Evolutionary conservation across 768 basidiomycete species (phyloP), one percentile per base, ranked within the genome.

Genomic region (Psilocybe sp.): DNA sequence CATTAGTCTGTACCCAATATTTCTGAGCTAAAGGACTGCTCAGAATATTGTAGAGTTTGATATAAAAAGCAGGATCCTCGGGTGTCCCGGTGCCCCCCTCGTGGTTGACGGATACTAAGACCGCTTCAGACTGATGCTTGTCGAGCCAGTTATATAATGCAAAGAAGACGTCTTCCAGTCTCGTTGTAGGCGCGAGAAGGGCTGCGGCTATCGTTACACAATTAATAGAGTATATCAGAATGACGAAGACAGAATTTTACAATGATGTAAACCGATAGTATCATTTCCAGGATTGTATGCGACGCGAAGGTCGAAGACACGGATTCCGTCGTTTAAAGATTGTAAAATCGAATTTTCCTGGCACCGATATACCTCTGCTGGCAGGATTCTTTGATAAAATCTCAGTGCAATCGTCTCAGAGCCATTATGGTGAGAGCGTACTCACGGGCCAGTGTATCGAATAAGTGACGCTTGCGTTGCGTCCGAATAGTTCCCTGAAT

Each of bases 131-230:
- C 1, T 76, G 75, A 48, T 81, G 77, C 16, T 69, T 63, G 50
- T 78, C 69, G 13, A 81, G 69, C 77, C 78, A 81, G 36, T 62
- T 63, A 57, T 81, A 80, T 10, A 78, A 59, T 5, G 75, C 78
- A 44, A 76, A 79, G 36, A 79, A 68, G 1, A 80, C 74, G 45
- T 81, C 79, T 47, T 76, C 72, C 31, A 80, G 55, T 1, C 66
- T 69, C 1, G 79, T 78, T 1, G 72, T 73, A 5, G 73, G 71
- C 28, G 69, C 70, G 19, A 79, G 62, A 3, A 79, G 65, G 2
- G 76, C 75, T 44, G 57, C 46, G 12, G 70, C 74, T 75, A 32
- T 16, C 39, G 1, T 38, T 18, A 38, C 13, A 44, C 10, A 16
- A 23, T 31, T 14, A 40, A 10, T 36, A 12, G 41, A 15, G 23